Evolutionary conservation across 768 basidiomycete species (phyloP), one percentile per base, ranked within the genome.

Genomic region (Auricularia sp.): DNA sequence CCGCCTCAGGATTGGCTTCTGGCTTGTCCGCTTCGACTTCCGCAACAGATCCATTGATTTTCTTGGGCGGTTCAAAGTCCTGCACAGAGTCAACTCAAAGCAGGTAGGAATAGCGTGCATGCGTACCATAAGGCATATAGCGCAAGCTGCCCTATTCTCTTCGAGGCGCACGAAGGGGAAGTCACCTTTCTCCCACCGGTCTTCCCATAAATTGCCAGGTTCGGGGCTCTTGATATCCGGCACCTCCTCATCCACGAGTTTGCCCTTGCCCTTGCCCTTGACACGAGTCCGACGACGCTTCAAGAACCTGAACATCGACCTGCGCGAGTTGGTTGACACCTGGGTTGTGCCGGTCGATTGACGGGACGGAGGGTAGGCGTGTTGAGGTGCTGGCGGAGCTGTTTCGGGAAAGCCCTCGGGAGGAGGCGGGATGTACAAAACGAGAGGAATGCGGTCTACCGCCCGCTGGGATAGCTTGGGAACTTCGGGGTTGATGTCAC

Each of bases 81-180:
- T 59, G 56, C 5, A 59, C 16, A 16, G 21, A 18, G 18, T 51
- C 47, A 51, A 18, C 14, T 13, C 14, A 24, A 24, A 4, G 29
- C 56, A 10, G 16, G 24, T 21, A 56, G 24, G 24, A 29, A 56
- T 21, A 18, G 7, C 14, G 56, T 7, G 24, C 11, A 29, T 4
- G 24, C 56, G 18, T 59, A 59, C 91, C 82, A 88, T 81, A 68
- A 93, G 76, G 73, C 92, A 93, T 63, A 92, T 90, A 33, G 89
- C 89, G 73, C 91, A 93, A 16, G 87, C 83, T 3, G 92, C 92
- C 63, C 91, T 86, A 71, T 93, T 91, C 29, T 84, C 87, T 68
- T 92, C 89, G 44, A 94, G 79, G 54, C 87, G 77, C 42, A 94
- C 89, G 73, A 93, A 92, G 1, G 92, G 91, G 73, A 88, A 88